A percentile compares a stretch with the other conserved stretches of the same genome.
These are phyloP conservation scores for Trebouxiophyceae sp. DNA, from an alignment of 163 green algal species.

Conservation along the genomic window DNA sequence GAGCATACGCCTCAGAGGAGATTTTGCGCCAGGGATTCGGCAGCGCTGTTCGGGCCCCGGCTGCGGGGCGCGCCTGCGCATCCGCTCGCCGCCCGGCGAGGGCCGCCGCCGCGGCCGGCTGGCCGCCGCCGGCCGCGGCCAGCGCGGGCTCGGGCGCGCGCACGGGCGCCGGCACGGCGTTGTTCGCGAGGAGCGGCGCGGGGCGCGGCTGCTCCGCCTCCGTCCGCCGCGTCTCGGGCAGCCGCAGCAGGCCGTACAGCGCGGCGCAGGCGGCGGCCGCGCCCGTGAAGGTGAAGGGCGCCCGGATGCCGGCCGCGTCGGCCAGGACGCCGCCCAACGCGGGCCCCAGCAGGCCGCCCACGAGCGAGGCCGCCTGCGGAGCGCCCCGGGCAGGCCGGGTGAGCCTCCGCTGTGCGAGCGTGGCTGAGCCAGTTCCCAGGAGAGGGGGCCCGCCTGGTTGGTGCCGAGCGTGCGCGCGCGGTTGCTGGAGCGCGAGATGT, in stretches of 20 bases:
- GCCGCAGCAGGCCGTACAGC: conserved; percentile 15
- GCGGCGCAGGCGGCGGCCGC: conserved; percentile 12
- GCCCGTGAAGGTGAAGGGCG: conserved; percentile 15
- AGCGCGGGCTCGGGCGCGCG: no score
- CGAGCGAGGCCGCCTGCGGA: conserved; percentile 23
- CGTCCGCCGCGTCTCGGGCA: conserved; percentile 21
- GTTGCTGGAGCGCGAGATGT: conserved; percentile 24
- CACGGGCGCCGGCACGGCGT: background rate
- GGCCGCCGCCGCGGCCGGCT: no score
- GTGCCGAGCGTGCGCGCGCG: conserved; percentile 29
- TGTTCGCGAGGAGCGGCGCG: background rate
- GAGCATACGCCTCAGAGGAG: no score
- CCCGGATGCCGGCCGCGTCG: conserved; percentile 13
- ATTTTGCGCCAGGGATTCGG: no score
- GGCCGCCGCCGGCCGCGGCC: no score
- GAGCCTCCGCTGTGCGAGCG: background rate
- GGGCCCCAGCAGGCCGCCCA: conserved; percentile 25
- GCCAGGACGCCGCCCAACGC: conserved; percentile 26
- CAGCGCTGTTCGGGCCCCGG: no score
- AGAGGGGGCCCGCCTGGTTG: conserved; percentile 24
- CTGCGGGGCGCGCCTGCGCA: no score
- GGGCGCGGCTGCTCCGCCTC: background rate
- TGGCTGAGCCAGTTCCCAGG: background rate
- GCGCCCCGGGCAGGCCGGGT: background rate
- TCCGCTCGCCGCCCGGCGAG: no score